phyloP scores from a whole-genome alignment of 306 rosid species.

The Cyamopsis tetragonoloba region DNA sequence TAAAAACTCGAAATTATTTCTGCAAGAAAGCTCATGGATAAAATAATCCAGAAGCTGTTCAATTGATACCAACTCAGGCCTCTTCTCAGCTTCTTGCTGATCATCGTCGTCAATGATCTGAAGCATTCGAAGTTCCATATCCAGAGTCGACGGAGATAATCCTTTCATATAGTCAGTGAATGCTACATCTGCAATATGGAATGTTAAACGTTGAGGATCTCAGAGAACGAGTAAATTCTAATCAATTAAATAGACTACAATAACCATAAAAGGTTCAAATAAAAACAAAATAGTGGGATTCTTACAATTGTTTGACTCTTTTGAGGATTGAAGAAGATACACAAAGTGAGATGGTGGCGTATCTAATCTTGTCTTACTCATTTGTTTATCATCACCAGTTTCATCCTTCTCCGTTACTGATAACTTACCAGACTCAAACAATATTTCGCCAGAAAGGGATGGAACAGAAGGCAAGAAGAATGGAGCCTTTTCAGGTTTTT shows the following conservation, averaged over 20 bases:
- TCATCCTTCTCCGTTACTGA: slow-evolving; percentile 37
- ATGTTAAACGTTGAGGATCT: background rate
- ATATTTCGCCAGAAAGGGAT: slow-evolving; percentile 79
- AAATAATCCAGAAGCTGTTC: slow-evolving; percentile 80
- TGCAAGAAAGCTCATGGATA: slow-evolving; percentile 61
- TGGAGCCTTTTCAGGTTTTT: slow-evolving; percentile 95
- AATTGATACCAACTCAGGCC: slow-evolving; percentile 57
- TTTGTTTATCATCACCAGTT: slow-evolving; percentile 28
- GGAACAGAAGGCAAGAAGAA: slow-evolving; percentile 92
- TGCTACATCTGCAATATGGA: slow-evolving; percentile 52
- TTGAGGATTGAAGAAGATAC: slow-evolving; percentile 58
- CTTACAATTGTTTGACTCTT: slow-evolving; percentile 58
- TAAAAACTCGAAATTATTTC: slow-evolving; percentile 84
- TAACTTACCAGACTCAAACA: slow-evolving; percentile 59
- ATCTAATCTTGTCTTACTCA: slow-evolving; percentile 33
- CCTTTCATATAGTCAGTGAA: slow-evolving; percentile 78
- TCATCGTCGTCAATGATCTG: slow-evolving; percentile 69
- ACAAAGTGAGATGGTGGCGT: slow-evolving; percentile 48
- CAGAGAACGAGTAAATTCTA: background rate
- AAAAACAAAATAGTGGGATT: slow-evolving; percentile 6
- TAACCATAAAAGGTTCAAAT: background rate
- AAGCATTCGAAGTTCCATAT: slow-evolving; percentile 86
- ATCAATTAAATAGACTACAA: background rate
- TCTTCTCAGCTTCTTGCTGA: slow-evolving; percentile 55
- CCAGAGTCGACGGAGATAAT: slow-evolving; percentile 76